Evolutionary conservation across 331 rosid species (phyloP).

Genomic region (Acacia concinna): DNA sequence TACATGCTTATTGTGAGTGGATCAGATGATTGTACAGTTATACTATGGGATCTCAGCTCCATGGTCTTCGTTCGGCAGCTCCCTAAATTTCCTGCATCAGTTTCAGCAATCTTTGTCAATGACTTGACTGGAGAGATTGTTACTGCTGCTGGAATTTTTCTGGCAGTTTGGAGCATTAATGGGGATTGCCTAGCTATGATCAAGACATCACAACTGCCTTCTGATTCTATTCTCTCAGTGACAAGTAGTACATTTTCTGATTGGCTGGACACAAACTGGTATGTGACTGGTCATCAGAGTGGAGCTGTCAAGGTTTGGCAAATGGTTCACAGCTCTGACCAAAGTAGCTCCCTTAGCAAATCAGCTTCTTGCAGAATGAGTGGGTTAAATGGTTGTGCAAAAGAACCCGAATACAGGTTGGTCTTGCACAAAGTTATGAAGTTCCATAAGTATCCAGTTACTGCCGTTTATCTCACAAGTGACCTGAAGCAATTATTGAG

Average conservation of each 20-base stretch:
- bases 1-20: slow-evolving; percentile 98
- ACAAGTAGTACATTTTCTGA: slow-evolving; percentile 84
- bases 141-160: slow-evolving; percentile 93
- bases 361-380: slow-evolving; percentile 50
- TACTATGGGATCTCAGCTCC: slow-evolving; percentile 98
- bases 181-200: slow-evolving; percentile 96
- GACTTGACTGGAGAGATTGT: slow-evolving; percentile 96
- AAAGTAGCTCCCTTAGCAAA: slow-evolving; percentile 59
- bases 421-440: slow-evolving; percentile 79
- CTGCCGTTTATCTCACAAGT: slow-evolving; percentile 74
- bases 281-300: slow-evolving; percentile 98
- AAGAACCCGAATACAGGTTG: slow-evolving; percentile 75
- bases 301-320: slow-evolving; percentile 99
- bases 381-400: slow-evolving; percentile 52
- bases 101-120: slow-evolving; percentile 86
- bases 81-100: slow-evolving; percentile 84
- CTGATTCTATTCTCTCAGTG: slow-evolving; percentile 90
- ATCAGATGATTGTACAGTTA: slow-evolving; percentile 92
- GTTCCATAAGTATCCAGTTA: slow-evolving; percentile 87
- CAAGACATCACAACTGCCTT: slow-evolving; percentile 92
- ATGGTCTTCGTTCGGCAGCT: slow-evolving; percentile 92
- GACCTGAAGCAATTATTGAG: slow-evolving; percentile 91
- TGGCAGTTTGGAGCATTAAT: slow-evolving; percentile 93
- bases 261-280: slow-evolving; percentile 96
- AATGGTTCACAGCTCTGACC: slow-evolving; percentile 77